Percentiles rank a stretch among this genome's conserved stretches.
These are phyloP conservation scores for Chionographis japonica DNA, from an alignment of 106 monocot genomes.

Conservation along the genomic window DNA sequence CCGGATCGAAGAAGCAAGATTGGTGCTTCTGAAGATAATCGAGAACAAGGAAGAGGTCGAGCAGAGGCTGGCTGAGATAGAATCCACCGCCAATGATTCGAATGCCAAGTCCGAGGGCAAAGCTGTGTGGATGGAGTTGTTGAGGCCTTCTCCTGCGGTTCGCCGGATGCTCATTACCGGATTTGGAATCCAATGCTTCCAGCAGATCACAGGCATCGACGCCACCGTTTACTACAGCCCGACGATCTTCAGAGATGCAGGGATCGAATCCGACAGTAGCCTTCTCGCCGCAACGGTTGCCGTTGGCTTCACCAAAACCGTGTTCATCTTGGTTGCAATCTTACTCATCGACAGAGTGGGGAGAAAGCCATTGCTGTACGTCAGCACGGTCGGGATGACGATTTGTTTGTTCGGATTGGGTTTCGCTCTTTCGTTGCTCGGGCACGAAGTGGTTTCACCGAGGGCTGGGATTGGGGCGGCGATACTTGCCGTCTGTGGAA, in stretches of 20 bases:
- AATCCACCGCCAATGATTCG: conserved; percentile 38
- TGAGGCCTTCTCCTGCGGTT: conserved; percentile 62
- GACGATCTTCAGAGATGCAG: conserved; percentile 79
- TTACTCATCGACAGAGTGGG: conserved; percentile 83
- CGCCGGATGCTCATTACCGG: conserved; percentile 81
- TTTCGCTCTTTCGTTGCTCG: conserved; percentile 38
- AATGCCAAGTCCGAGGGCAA: conserved; percentile 29
- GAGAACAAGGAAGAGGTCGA: conserved; percentile 57
- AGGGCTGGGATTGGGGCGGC: conserved; percentile 42
- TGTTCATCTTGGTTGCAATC: conserved; percentile 85
- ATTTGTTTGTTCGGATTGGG: conserved; percentile 52
- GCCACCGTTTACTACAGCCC: conserved; percentile 97
- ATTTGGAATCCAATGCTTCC: conserved; percentile 89
- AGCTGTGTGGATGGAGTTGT: conserved; percentile 62
- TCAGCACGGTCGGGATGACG: conserved; percentile 95
- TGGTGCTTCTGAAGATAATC: conserved; percentile 51
- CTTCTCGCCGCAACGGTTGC: conserved; percentile 93
- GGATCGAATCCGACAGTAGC: conserved; percentile 48
- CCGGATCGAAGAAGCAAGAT: conserved; percentile 62
- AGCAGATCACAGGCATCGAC: conserved; percentile 92
- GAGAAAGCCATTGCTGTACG: conserved; percentile 77
- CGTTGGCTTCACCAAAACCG: conserved; percentile 84
- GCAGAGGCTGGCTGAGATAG: conserved; percentile 68
- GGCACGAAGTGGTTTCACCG: conserved; percentile 30
- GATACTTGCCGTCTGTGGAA: conserved; percentile 67